Conservation (phyloP, 768 basidiomycete species). For the Dacryopinax spathularia region DNA sequence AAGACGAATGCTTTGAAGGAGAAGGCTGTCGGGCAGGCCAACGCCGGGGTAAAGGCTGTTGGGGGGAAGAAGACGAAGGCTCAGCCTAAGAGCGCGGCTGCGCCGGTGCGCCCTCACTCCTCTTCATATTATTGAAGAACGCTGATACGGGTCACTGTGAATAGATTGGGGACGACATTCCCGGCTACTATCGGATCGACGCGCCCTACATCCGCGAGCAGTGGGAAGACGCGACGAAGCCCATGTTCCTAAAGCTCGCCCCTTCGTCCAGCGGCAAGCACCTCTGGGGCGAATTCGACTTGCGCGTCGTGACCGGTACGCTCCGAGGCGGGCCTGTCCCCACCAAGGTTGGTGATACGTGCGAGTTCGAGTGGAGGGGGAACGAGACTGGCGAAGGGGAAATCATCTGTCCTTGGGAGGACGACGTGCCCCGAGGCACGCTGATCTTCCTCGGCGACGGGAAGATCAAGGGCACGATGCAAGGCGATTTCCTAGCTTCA, state of each 20-base stretch:
- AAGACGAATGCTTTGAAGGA: not conserved
- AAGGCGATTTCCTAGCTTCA: not conserved
- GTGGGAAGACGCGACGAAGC: not conserved
- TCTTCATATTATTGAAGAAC: too few species aligned
- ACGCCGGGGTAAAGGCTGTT: not conserved
- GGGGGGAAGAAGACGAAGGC: not conserved
- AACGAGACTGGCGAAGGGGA: not conserved
- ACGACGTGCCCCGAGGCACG: not conserved
- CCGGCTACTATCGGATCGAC: not conserved
- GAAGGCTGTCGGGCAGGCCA: not conserved
- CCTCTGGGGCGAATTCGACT: not conserved
- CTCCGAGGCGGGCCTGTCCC: not conserved
- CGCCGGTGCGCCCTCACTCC: not conserved
- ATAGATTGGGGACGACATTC: not conserved
- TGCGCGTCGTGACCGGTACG: not conserved
- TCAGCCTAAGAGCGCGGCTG: not conserved
- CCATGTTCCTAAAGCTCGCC: not conserved
- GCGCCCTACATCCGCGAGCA: not conserved
- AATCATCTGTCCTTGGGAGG: not conserved
- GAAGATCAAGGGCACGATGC: not conserved
- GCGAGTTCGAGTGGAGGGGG: not conserved
- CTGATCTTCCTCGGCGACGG: not conserved
- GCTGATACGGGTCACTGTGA: too few species aligned
- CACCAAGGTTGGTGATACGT: not conserved
- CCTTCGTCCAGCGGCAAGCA: not conserved